Conservation (phyloP, 352 stramenopile genomes). For the Peronospora farinosa region DNA sequence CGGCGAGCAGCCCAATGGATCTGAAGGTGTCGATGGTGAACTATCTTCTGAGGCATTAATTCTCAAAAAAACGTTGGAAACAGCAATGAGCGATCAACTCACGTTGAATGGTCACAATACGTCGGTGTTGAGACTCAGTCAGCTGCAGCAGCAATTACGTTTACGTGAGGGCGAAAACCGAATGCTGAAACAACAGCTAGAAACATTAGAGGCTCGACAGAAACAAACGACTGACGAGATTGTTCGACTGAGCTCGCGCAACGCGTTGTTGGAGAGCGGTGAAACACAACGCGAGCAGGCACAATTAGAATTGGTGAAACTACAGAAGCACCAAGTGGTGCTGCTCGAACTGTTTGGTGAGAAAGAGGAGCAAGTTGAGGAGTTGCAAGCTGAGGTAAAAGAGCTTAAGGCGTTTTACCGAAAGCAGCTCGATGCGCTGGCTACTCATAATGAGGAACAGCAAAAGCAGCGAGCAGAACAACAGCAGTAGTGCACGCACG, state of each 20-base stretch:
- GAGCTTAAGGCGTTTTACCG: conserved; percentile 78
- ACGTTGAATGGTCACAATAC: conserved; percentile 28
- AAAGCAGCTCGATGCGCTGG: conserved; percentile 68
- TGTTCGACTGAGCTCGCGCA: conserved; percentile 63
- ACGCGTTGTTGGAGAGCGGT: conserved; percentile 61
- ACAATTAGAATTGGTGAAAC: conserved; percentile 41
- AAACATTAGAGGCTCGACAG: conserved; percentile 53
- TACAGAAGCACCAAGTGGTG: conserved; percentile 76
- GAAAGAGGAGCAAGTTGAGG: conserved; percentile 82
- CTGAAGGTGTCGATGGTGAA: conserved; percentile 6
- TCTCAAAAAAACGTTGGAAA: conserved; percentile 49
- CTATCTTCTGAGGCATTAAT: conserved; percentile 49
- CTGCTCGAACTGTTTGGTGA: conserved; percentile 79
- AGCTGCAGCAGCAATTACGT: conserved; percentile 68
- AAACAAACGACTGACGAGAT: conserved; percentile 70
- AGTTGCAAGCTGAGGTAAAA: conserved; percentile 65
- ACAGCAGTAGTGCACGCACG: conserved; percentile 17
- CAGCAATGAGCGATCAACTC: conserved; percentile 26
- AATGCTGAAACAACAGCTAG: conserved; percentile 66
- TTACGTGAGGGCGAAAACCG: conserved; percentile 69
- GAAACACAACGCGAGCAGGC: conserved; percentile 43
- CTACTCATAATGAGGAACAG: conserved; percentile 34
- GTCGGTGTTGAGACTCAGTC: conserved; percentile 64
- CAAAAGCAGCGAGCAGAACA: conserved; percentile 34
- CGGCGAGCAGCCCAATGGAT: conserved; percentile 10